Conservation (phyloP, 768 basidiomycete species). For the Leucogyrophana mollusca region DNA sequence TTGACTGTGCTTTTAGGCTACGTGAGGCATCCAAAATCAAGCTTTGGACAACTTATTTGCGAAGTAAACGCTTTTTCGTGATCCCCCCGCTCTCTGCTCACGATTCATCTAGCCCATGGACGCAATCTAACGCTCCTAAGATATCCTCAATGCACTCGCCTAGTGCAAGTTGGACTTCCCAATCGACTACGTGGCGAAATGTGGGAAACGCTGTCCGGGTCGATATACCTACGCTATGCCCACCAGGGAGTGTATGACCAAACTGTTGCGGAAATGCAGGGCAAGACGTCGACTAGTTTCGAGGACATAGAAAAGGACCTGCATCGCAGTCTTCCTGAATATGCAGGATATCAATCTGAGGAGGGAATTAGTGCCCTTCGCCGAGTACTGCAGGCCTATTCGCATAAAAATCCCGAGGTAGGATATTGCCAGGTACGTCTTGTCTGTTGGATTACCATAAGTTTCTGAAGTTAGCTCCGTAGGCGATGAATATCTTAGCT, state of each 20-base stretch:
- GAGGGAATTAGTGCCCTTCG: conserved; percentile 84
- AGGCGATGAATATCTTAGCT: conserved; percentile 98
- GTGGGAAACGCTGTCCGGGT: conserved; percentile 97
- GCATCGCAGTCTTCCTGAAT: conserved; percentile 94
- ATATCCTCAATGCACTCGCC: conserved; percentile 95
- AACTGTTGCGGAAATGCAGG: conserved; percentile 74
- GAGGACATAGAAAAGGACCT: conserved; percentile 99
- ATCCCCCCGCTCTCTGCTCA: conserved; percentile 7
- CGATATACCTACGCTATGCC: conserved; percentile 83
- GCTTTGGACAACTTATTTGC: conserved; percentile 88
- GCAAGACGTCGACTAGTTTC: conserved; percentile 81
- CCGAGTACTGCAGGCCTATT: conserved; percentile 92
- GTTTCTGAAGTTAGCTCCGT: conserved; percentile 6
- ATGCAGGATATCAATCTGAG: conserved; percentile 90
- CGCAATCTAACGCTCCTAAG: conserved; percentile 93
- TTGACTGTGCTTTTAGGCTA: conserved; percentile 46
- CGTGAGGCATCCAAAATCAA: conserved; percentile 94
- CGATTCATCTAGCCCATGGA: conserved; percentile 66
- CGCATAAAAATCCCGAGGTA: conserved; percentile 89
- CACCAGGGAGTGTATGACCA: conserved; percentile 81
- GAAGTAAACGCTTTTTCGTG: conserved; percentile 47
- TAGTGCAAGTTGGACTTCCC: conserved; percentile 95
- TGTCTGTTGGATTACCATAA: background rate
- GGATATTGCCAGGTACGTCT: conserved; percentile 86
- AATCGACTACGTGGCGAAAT: conserved; percentile 94